Base-by-base conservation (phyloP, 2,329 filamentous ascomycete genomes). In the Bisporella sp. region DNA sequence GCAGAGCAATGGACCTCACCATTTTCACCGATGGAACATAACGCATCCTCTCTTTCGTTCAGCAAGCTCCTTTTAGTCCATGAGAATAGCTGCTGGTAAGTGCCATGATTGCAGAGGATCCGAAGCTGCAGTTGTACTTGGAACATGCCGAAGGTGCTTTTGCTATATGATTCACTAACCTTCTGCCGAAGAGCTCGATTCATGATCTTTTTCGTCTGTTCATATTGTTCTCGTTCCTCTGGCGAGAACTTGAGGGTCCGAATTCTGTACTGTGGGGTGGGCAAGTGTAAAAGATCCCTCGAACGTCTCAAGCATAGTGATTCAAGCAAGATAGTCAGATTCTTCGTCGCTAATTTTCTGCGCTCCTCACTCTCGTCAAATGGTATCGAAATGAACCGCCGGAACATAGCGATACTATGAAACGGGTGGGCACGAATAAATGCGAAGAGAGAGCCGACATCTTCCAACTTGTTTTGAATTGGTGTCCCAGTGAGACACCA, bases 91-190 rank as follows among this genome's bases (percentile, higher is more conserved):
- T 71, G 67, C 52, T 75, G 73, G 54, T 66, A 73, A 0, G 74
- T 77, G 1, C 73, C 74, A 52, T 76, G 73, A 49, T 77, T 76
- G 58, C 73, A 76, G 1, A 77, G 53, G 5, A 75, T 70, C 0
- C 73, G 68, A 9, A 77, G 57, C 51, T 75, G 72, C 0, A 77
- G 59, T 8, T 72, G 65, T 0, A 68, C 60, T 44, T 76, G 73
- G 49, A 77, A 76, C 31, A 74, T 64, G 0, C 71, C 68, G 11
- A 75, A 71, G 11, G 66, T 68, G 48, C 62, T 64, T 37, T 62
- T 65, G 13, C 63, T 61, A 32, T 71, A 64, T 42, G 60, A 57
- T 3, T 66, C 60, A 0, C 64, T 65, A 5, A 66, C 64, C n/a
- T 66, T 64, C 31, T 74, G 66, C 6, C 60, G 57, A 11, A 75